Evolutionary conservation across 2,329 filamentous ascomycete species (phyloP).

Genomic region (Ascochyta viciae-villosae): DNA sequence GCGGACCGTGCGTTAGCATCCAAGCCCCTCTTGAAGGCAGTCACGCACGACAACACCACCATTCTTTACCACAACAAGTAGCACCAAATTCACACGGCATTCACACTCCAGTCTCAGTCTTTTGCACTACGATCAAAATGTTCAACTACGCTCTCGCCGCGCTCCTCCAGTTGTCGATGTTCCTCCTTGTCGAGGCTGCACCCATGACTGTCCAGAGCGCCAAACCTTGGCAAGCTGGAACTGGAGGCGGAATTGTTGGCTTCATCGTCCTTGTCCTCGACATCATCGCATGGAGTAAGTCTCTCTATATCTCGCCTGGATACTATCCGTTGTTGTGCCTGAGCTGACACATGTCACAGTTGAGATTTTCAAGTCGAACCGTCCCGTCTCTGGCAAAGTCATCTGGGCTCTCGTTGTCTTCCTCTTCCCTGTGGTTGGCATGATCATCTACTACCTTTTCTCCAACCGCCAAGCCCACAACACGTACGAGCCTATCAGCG

Average conservation of each 20-base stretch:
- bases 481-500: conserved; percentile 61
- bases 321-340: background rate
- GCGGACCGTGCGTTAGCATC: background rate
- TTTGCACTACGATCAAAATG: conserved; percentile 28
- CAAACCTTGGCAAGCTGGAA: conserved; percentile 65
- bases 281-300: conserved; percentile 68
- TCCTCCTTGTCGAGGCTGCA: conserved; percentile 60
- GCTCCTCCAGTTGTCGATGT: conserved; percentile 62
- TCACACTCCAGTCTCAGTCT: background rate
- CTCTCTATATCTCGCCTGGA: background rate
- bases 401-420: conserved; percentile 70
- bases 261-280: conserved; percentile 69
- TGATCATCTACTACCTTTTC: conserved; percentile 70
- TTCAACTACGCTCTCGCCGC: conserved; percentile 49
- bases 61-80: background rate
- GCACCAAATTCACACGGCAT: background rate
- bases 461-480: conserved; percentile 66
- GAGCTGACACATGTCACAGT: conserved; percentile 53
- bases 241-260: conserved; percentile 67
- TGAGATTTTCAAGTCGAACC: conserved; percentile 70
- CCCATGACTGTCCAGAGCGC: conserved; percentile 48
- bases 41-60: conserved; percentile 6
- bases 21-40: conserved; percentile 11
- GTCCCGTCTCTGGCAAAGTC: conserved; percentile 64
- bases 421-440: conserved; percentile 68